Evolutionary conservation across 192 early-diverging fungal genomes (phyloP).

Genomic region (Helicostylum pulchrum): DNA sequence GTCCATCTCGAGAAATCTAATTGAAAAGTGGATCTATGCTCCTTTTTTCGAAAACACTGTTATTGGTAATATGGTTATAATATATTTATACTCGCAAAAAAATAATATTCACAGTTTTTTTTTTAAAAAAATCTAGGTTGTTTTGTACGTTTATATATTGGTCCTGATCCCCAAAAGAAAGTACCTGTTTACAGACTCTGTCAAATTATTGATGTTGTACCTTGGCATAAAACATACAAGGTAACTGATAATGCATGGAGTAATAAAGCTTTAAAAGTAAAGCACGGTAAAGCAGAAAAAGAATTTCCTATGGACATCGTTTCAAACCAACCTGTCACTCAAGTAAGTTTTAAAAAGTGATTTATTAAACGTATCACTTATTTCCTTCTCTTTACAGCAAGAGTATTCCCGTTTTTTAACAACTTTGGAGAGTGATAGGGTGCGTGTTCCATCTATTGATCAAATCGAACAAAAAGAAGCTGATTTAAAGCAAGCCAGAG

Average conservation of each 20-base stretch:
- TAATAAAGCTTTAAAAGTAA: conserved; percentile 62
- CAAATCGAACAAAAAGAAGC: conserved; percentile 52
- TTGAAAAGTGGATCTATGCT: conserved; percentile 71
- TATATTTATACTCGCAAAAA: not conserved
- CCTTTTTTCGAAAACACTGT: conserved; percentile 68
- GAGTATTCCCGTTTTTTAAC: conserved; percentile 58
- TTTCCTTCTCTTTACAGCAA: conserved; percentile 18
- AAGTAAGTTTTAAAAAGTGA: conserved; percentile 25
- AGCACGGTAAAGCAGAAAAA: conserved; percentile 66
- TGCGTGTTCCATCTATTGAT: conserved; percentile 45
- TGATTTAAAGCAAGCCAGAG: conserved; percentile 53
- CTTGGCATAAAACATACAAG: conserved; percentile 55
- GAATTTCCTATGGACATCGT: conserved; percentile 73
- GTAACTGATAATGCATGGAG: conserved; percentile 54
- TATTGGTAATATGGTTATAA: conserved; percentile 32
- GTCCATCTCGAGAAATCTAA: conserved; percentile 58
- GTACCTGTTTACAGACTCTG: conserved; percentile 58
- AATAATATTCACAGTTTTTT: too few relatives aligned
- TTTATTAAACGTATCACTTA: not conserved
- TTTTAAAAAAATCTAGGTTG: conserved; percentile 34
- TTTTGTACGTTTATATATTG: conserved; percentile 65
- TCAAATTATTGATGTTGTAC: conserved; percentile 42
- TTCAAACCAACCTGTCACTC: conserved; percentile 67
- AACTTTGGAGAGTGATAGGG: conserved; percentile 46
- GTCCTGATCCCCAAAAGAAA: conserved; percentile 49